Conservation (phyloP, 2,329 filamentous ascomycete genomes). For the Aureobasidium subglaciale region DNA sequence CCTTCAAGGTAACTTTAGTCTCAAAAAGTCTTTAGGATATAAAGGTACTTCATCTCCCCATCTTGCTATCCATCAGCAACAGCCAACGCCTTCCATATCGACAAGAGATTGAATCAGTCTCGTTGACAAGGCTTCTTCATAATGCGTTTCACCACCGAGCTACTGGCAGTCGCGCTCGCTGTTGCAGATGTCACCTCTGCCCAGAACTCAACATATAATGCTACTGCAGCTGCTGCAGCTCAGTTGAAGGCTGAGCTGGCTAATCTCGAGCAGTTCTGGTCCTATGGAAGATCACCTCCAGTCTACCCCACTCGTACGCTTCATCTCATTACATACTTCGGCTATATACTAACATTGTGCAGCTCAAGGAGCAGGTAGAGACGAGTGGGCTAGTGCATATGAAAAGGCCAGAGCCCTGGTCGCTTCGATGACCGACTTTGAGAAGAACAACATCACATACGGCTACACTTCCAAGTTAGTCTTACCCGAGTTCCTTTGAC, state of each 20-base stretch:
- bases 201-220: conserved; percentile 11
- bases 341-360: conserved; percentile 4
- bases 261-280: conserved; percentile 24
- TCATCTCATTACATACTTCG: neutral
- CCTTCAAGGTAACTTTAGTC: neutral
- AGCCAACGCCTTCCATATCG: neutral
- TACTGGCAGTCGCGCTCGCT: conserved; percentile 12
- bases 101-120: conserved; percentile 12
- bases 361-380: conserved; percentile 27
- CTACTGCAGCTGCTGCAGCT: conserved; percentile 8
- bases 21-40: neutral
- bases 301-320: conserved; percentile 26
- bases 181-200: conserved; percentile 8
- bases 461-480: conserved; percentile 20
- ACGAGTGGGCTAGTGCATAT: conserved; percentile 29
- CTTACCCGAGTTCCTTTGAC: neutral
- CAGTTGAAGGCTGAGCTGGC: conserved; percentile 14
- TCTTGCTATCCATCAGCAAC: neutral
- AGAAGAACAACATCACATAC: conserved; percentile 33
- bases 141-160: conserved; percentile 14
- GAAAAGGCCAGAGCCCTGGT: conserved; percentile 27
- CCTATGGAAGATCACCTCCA: conserved; percentile 24
- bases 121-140: conserved; percentile 1
- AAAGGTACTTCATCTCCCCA: neutral
- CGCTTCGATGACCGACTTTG: conserved; percentile 29